Percentiles rank a stretch among this genome's conserved stretches.
These are phyloP conservation scores for Fomitopsis palustris DNA, from an alignment of 1,284 basidiomycete genomes.

Conservation along the genomic window DNA sequence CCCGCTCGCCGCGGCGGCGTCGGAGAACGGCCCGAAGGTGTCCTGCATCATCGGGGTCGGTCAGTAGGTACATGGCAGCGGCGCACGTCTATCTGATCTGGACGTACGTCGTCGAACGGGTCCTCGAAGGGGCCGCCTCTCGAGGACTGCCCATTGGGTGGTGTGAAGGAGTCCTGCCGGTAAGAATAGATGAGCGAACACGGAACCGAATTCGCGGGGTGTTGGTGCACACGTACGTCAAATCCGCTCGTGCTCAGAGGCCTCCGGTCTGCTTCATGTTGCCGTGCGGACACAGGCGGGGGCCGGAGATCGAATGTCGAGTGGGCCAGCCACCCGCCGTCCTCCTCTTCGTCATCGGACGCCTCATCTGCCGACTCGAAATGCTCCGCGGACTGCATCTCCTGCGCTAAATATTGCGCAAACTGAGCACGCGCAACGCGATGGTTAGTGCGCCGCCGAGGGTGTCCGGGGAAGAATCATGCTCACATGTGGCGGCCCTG, in stretches of 20 bases:
- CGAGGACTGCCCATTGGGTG: conserved; percentile 27
- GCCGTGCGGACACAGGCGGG: conserved; percentile 51
- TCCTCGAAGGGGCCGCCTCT: conserved; percentile 36
- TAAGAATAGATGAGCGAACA: background rate
- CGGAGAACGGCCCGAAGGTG: conserved; percentile 68
- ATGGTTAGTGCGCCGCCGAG: background rate
- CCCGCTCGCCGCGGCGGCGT: conserved; percentile 44
- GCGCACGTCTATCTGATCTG: background rate
- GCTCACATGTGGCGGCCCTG: conserved; percentile 49
- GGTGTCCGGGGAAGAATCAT: background rate
- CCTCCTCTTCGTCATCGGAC: conserved; percentile 58
- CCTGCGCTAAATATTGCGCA: conserved; percentile 68
- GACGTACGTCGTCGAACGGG: conserved; percentile 43
- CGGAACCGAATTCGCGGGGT: no score
- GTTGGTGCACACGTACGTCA: conserved; percentile 49
- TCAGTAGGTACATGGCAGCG: background rate
- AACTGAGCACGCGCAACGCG: conserved; percentile 45
- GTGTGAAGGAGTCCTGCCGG: conserved; percentile 54
- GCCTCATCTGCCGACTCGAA: conserved; percentile 49
- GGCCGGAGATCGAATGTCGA: conserved; percentile 63
- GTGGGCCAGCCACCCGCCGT: conserved; percentile 73
- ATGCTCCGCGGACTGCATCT: conserved; percentile 61
- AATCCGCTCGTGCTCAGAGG: conserved; percentile 51
- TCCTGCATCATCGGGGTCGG: conserved; percentile 22
- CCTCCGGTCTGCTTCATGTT: conserved; percentile 46